Evolutionary conservation across 331 rosid species (phyloP).

Genomic region (Malus hybrid): DNA sequence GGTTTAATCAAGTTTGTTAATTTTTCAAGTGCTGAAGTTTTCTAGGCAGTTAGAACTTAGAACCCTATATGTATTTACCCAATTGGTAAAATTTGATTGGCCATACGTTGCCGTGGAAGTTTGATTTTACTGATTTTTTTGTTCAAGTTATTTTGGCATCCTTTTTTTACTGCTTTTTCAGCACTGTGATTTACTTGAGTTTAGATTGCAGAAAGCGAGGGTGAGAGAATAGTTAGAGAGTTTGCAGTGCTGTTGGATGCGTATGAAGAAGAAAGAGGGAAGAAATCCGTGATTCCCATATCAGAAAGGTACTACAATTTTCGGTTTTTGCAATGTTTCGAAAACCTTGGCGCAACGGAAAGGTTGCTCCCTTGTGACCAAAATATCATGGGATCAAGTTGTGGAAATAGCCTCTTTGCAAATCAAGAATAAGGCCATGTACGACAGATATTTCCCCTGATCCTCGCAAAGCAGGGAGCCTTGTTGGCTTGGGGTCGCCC

Average conservation of each 20-base stretch:
- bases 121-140: too few relatives aligned
- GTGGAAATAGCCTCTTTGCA: too few relatives aligned
- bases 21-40: not conserved
- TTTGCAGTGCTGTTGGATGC: constrained; percentile 71
- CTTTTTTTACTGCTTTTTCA: not conserved
- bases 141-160: not conserved
- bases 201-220: constrained; percentile 76
- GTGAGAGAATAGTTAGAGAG: constrained; percentile 72
- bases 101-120: not conserved
- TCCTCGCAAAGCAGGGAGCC: too few relatives aligned
- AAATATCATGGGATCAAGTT: too few relatives aligned
- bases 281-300: constrained; percentile 31
- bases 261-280: constrained; percentile 27
- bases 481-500: too few relatives aligned
- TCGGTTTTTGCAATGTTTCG: not conserved
- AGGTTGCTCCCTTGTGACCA: too few relatives aligned
- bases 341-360: too few relatives aligned
- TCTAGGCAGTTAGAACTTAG: not conserved
- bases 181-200: constrained; percentile 46
- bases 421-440: too few relatives aligned
- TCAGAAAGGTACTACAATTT: constrained; percentile 49
- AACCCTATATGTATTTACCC: too few relatives aligned
- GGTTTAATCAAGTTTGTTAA: not conserved
- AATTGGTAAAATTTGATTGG: not conserved
- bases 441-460: too few relatives aligned